Evolutionary conservation across 768 basidiomycete species (phyloP).

Genomic region (Lactifluus pinguis): DNA sequence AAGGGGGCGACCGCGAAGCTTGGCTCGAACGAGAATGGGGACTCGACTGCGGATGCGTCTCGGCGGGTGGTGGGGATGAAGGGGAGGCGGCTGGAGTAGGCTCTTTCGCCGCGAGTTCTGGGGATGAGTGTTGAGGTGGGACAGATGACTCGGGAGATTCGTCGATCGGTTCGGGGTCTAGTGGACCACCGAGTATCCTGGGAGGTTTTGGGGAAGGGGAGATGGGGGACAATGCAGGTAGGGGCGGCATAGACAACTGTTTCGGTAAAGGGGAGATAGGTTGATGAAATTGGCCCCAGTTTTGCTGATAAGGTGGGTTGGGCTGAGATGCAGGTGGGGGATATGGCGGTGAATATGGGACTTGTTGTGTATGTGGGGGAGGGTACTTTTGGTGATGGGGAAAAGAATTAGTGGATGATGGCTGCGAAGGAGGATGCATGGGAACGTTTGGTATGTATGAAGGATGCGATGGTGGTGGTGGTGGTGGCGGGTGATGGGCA

Average conservation of each 20-base stretch:
- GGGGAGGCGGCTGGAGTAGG: background rate
- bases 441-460: slow-evolving; percentile 28
- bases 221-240: slow-evolving; percentile 19
- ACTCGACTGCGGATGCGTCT: background rate
- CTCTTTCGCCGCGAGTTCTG: background rate
- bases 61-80: background rate
- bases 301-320: slow-evolving; percentile 29
- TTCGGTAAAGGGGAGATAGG: slow-evolving; percentile 53
- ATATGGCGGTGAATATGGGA: slow-evolving; percentile 26
- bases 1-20: background rate
- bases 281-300: slow-evolving; percentile 37
- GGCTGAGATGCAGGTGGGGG: slow-evolving; percentile 18
- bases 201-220: slow-evolving; percentile 10
- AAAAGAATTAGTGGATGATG: slow-evolving; percentile 25
- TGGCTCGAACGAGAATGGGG: slow-evolving; percentile 7
- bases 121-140: background rate
- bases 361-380: slow-evolving; percentile 22
- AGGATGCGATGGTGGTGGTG: slow-evolving; percentile 30
- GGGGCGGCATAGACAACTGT: slow-evolving; percentile 46
- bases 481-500: background rate
- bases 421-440: slow-evolving; percentile 20
- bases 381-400: slow-evolving; percentile 27
- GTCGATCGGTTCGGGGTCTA: slow-evolving; percentile 6
- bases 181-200: slow-evolving; percentile 12
- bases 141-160: background rate